phyloP scores from a whole-genome alignment of 805 yeast species.

The Phaffomyces thermotolerans region DNA sequence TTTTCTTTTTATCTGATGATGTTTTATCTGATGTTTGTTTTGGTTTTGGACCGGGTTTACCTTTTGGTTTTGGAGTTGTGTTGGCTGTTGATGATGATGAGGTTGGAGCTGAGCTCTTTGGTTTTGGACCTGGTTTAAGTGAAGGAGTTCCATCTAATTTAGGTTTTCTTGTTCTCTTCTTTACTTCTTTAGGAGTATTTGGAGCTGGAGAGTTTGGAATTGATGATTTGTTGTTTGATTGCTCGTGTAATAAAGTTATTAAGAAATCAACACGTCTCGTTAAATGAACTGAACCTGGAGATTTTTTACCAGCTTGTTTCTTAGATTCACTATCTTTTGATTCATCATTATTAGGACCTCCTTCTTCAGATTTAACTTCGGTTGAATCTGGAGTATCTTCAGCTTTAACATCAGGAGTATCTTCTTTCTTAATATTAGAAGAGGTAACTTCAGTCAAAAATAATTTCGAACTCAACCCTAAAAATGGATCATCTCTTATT shows the following conservation, averaged over 20 bases:
- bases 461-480: slow-evolving; percentile 79
- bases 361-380: not conserved
- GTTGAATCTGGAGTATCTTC: slow-evolving; percentile 9
- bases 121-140: slow-evolving; percentile 2
- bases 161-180: slow-evolving; percentile 24
- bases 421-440: slow-evolving; percentile 27
- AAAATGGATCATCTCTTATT: slow-evolving; percentile 90
- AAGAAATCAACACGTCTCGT: slow-evolving; percentile 89
- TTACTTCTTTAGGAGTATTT: slow-evolving; percentile 23
- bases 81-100: slow-evolving; percentile 6
- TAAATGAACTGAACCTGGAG: slow-evolving; percentile 89
- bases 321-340: slow-evolving; percentile 17
- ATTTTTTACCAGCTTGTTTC: slow-evolving; percentile 40
- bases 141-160: slow-evolving; percentile 18
- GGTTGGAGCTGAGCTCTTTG: slow-evolving; percentile 7
- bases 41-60: slow-evolving; percentile 10
- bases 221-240: too few relatives aligned
- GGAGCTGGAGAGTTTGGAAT: slow-evolving; percentile 20
- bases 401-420: slow-evolving; percentile 4
- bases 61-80: slow-evolving; percentile 1
- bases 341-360: not conserved
- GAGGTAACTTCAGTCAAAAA: slow-evolving; percentile 47
- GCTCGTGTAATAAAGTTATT: slow-evolving; percentile 45
- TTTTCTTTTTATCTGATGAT: slow-evolving; percentile 1
- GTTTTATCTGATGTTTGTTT: slow-evolving; percentile 7